Evolutionary conservation across 2,329 filamentous ascomycete species (phyloP), one percentile per base, ranked within the genome.

Genomic region (Leptographium radiaticola): DNA sequence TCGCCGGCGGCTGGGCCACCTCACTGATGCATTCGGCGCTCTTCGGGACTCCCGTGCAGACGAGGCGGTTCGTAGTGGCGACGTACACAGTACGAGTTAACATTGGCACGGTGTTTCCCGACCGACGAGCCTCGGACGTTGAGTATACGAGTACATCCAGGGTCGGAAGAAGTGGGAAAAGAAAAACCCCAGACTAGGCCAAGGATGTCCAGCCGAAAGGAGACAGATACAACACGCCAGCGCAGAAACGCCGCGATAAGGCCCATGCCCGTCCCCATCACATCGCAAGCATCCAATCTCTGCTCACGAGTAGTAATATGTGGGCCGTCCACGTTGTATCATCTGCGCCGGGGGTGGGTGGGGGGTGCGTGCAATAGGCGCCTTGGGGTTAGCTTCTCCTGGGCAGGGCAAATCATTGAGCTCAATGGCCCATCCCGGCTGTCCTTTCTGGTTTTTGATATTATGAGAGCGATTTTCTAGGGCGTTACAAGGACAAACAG

Each of bases 221-320:
- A 48, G 33, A 34, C 39, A 39, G 33, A 49, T n/a, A 25, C 10
- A 33, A 25, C 33, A 48, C n/a, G 30, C 2, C 31, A 48, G 42
- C 5, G 43, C 43, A 31, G 25, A 45, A 45, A 38, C 34, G 36
- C 36, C 34, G 34, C 36, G 49, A 50, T 50, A 50, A 43, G 38
- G 49, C 49, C n/a, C 49, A 30, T 31, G 38, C 49, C n/a, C 16
- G 30, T 8, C 11, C 34, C 47, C 36, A 49, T 12, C 33, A 49
- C 34, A 48, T 18, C 45, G 45, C 31, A 34, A 48, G 45, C 45
- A 20, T 53, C 52, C 52, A 53, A 53, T 53, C 52, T 36, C 39
- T 42, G 30, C 30, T 34, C 30, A 38, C 12, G 34, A 49, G 52
- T 38, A 53, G 52, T 49, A 53, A 53, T 49, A 38, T 16, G 52